Evolutionary conservation across 805 yeast species (phyloP).

Genomic region (Blastobotrys chiropterorum): DNA sequence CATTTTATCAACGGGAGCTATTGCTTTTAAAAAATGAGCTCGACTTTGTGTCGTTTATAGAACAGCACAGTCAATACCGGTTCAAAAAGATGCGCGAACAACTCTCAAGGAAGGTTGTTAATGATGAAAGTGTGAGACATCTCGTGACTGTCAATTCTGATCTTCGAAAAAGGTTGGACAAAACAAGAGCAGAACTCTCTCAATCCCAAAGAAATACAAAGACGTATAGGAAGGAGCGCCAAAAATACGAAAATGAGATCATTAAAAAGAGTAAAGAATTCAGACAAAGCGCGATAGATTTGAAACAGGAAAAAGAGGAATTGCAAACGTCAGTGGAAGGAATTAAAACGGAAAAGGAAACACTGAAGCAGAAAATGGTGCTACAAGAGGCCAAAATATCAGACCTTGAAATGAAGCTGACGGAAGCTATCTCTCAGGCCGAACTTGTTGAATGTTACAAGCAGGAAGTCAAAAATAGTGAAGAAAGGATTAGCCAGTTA

Average conservation of each 20-base stretch:
- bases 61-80: conserved; percentile 39
- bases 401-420: conserved; percentile 18
- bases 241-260: conserved; percentile 32
- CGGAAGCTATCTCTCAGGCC: conserved; percentile 6
- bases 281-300: conserved; percentile 20
- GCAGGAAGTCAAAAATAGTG: background rate
- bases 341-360: conserved; percentile 27
- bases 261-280: conserved; percentile 30
- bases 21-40: conserved; percentile 53
- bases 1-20: conserved; percentile 53
- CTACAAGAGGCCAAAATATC: conserved; percentile 26
- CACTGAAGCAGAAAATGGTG: conserved; percentile 28
- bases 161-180: conserved; percentile 15
- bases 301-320: conserved; percentile 21
- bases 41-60: conserved; percentile 51
- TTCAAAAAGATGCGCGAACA: conserved; percentile 32
- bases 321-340: conserved; percentile 23
- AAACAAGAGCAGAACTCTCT: conserved; percentile 27
- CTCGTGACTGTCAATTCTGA: conserved; percentile 23
- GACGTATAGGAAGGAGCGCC: conserved; percentile 30
- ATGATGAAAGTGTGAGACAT: conserved; percentile 26
- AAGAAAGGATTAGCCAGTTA: background rate
- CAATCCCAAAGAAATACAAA: conserved; percentile 29
- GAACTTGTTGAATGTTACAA: conserved; percentile 6
- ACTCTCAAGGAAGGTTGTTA: conserved; percentile 24